Percentiles rank a stretch among this genome's conserved stretches.
phyloP scores from a whole-genome alignment of 495 filamentous ascomycete species.

The Tuber melanosporum region DNA sequence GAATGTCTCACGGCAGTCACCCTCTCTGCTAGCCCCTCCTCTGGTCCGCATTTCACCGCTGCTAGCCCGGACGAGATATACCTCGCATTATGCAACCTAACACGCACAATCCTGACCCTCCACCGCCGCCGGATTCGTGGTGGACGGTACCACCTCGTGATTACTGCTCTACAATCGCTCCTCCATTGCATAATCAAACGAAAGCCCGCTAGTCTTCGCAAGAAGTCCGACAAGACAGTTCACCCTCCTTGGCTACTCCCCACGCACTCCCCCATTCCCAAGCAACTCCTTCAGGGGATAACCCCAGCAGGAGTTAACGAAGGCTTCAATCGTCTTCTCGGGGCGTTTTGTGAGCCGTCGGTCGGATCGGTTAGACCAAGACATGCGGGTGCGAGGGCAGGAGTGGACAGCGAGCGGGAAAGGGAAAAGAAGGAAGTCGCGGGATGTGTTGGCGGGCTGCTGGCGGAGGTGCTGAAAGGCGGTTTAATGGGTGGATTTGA shows the following conservation, averaged over 20 bases:
- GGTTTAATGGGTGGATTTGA: slow-evolving; percentile 31
- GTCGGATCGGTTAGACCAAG: slow-evolving; percentile 29
- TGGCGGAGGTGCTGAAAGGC: slow-evolving; percentile 32
- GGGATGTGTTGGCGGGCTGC: slow-evolving; percentile 22
- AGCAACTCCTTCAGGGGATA: not conserved
- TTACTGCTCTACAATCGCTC: slow-evolving; percentile 30
- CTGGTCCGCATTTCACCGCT: slow-evolving; percentile 22
- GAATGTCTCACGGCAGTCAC: slow-evolving; percentile 31
- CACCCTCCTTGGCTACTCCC: slow-evolving; percentile 36
- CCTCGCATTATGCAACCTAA: slow-evolving; percentile 19
- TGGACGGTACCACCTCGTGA: slow-evolving; percentile 39
- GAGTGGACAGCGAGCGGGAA: slow-evolving; percentile 24
- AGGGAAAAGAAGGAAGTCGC: slow-evolving; percentile 35
- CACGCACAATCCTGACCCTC: slow-evolving; percentile 20
- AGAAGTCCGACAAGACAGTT: slow-evolving; percentile 28
- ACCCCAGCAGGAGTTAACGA: slow-evolving; percentile 10
- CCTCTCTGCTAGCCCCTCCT: slow-evolving; percentile 24
- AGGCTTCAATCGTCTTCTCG: slow-evolving; percentile 27
- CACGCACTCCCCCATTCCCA: not conserved
- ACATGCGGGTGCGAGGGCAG: not conserved
- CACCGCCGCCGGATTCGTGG: slow-evolving; percentile 36
- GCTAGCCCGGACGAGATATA: slow-evolving; percentile 25
- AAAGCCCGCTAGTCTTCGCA: slow-evolving; percentile 17
- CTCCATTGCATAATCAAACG: slow-evolving; percentile 31
- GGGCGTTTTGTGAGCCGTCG: slow-evolving; percentile 35